Evolutionary conservation across 768 basidiomycete species (phyloP).

Genomic region (Podaxis carcinomalis): DNA sequence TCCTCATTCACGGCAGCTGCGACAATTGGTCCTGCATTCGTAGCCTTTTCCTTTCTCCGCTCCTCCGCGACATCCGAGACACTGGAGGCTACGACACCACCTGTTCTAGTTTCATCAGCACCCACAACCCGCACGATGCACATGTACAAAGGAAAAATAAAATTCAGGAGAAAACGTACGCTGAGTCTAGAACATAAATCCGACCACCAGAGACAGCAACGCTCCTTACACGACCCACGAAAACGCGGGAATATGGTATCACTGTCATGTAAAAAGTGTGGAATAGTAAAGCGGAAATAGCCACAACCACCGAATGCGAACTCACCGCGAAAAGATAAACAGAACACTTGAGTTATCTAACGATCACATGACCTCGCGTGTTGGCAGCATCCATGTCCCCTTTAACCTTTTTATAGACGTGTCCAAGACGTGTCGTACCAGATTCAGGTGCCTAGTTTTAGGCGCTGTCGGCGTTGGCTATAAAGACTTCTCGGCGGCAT

Average conservation of each 20-base stretch:
- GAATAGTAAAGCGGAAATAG: not conserved
- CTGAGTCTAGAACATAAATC: constrained; percentile 53
- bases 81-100: constrained; percentile 45
- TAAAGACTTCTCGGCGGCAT: not conserved
- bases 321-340: not conserved
- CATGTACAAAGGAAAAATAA: not conserved
- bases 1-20: constrained; percentile 49
- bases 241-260: constrained; percentile 44
- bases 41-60: constrained; percentile 24
- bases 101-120: constrained; percentile 37
- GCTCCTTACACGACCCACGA: constrained; percentile 28
- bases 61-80: constrained; percentile 26
- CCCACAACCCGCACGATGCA: no score
- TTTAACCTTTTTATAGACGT: not conserved
- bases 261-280: not conserved
- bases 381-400: not conserved
- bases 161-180: constrained; percentile 35
- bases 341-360: not conserved
- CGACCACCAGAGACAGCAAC: constrained; percentile 57
- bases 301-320: not conserved
- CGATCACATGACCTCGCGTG: not conserved
- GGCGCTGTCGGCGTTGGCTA: not conserved
- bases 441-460: not conserved
- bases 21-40: constrained; percentile 49
- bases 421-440: not conserved